Evolutionary conservation across 169 alveolate genomes (phyloP).

Genomic region (Cryptosporidium xiaoi): DNA sequence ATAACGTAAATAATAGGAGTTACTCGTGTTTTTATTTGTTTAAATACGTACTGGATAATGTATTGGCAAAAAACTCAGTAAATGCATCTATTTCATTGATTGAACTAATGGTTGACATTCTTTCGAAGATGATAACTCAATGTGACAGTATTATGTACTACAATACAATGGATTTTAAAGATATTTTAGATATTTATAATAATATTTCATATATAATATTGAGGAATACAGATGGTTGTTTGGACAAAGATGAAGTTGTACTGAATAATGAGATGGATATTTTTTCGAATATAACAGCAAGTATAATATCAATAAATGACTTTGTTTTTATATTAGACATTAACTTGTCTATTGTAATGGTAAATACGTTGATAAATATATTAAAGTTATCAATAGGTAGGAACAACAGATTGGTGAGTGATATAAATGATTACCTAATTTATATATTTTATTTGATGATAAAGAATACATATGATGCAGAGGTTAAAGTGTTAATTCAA

Average conservation of each 20-base stretch:
- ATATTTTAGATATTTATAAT: constrained; percentile 19
- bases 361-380: constrained; percentile 11
- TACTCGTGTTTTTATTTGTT: background rate
- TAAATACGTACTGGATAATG: background rate
- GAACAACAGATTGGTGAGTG: background rate
- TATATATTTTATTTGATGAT: constrained; percentile 22
- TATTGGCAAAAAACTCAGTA: background rate
- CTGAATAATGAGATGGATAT: constrained; percentile 6
- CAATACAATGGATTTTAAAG: background rate
- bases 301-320: background rate
- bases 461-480: constrained; percentile 7
- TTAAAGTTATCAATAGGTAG: background rate
- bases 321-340: constrained; percentile 19
- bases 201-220: background rate
- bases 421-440: constrained; percentile 7
- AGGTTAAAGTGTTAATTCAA: constrained; percentile 1
- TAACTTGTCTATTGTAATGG: background rate
- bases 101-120: constrained; percentile 11
- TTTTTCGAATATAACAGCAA: constrained; percentile 2
- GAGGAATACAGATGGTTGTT: background rate
- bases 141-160: background rate
- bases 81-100: background rate
- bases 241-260: background rate
- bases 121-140: background rate
- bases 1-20: background rate